A percentile compares a stretch with the other conserved stretches of the same genome.
Conservation (phyloP, 345 rosid genomes). For the Eucalyptus regnans region DNA sequence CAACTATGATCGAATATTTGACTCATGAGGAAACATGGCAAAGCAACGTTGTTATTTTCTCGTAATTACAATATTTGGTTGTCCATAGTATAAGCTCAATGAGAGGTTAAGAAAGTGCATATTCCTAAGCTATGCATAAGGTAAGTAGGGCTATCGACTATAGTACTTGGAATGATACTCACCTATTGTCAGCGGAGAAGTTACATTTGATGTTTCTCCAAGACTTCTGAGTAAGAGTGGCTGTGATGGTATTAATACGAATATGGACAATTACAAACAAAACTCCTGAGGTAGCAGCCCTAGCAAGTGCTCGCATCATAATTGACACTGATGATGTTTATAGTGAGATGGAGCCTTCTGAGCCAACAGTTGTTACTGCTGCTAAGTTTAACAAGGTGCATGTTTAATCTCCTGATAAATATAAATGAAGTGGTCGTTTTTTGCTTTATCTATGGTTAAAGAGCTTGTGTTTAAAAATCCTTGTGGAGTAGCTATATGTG, state of each 20-base stretch:
- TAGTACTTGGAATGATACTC: neutral
- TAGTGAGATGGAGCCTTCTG: neutral
- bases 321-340: neutral
- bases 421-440: neutral
- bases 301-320: neutral
- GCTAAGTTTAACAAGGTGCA: neutral
- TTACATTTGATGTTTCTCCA: neutral
- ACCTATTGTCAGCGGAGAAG: neutral
- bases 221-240: neutral
- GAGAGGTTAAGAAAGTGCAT: neutral
- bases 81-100: neutral
- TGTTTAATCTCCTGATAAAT: neutral
- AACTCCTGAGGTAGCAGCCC: neutral
- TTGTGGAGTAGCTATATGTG: neutral
- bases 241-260: neutral
- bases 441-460: neutral
- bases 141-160: neutral
- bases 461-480: neutral
- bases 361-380: accelerated
- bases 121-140: neutral
- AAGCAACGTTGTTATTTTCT: neutral
- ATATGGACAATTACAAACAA: neutral
- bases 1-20: neutral
- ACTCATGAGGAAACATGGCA: neutral
- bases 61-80: neutral